A percentile compares a stretch with the other conserved stretches of the same genome.
Evolutionary conservation across 768 basidiomycete genomes (phyloP).

Genomic region (Amanita rubescens): DNA sequence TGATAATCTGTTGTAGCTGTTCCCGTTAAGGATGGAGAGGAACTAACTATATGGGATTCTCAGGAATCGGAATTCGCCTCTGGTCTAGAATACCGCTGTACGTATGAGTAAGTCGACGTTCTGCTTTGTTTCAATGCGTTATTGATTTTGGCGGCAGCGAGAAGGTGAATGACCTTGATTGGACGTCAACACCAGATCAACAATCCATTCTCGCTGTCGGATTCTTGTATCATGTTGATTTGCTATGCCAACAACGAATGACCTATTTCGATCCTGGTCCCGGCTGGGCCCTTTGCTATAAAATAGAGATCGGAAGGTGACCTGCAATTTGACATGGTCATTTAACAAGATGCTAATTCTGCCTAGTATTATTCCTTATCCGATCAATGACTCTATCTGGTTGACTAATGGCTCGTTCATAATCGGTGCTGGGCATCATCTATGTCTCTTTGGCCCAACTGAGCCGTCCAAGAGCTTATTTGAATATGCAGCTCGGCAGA

Average conservation of each 20-base stretch:
- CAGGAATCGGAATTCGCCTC: slow-evolving; percentile 90
- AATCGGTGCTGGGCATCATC: slow-evolving; percentile 75
- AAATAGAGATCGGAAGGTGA: slow-evolving; percentile 60
- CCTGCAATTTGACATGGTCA: background rate
- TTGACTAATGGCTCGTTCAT: slow-evolving; percentile 75
- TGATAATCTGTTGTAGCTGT: slow-evolving; percentile 46
- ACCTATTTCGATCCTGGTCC: slow-evolving; percentile 82
- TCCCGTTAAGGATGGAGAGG: slow-evolving; percentile 50
- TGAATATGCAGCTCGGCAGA: slow-evolving; percentile 72
- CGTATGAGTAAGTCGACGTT: slow-evolving; percentile 43
- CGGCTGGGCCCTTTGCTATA: slow-evolving; percentile 69
- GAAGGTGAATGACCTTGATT: slow-evolving; percentile 77
- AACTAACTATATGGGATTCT: slow-evolving; percentile 95
- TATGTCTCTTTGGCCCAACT: slow-evolving; percentile 59
- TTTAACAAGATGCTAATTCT: background rate
- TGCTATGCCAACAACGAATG: slow-evolving; percentile 92
- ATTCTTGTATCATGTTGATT: slow-evolving; percentile 66
- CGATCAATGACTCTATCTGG: slow-evolving; percentile 91
- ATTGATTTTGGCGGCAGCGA: slow-evolving; percentile 27
- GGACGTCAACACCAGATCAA: slow-evolving; percentile 85
- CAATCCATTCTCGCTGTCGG: slow-evolving; percentile 91
- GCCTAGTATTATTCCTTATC: slow-evolving; percentile 64
- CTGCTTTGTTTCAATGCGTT: background rate
- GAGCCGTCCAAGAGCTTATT: slow-evolving; percentile 48
- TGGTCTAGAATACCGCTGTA: slow-evolving; percentile 69